Evolutionary conservation across 208 protist genomes (phyloP).

Genomic region (Trypanosomatidae sp.): DNA sequence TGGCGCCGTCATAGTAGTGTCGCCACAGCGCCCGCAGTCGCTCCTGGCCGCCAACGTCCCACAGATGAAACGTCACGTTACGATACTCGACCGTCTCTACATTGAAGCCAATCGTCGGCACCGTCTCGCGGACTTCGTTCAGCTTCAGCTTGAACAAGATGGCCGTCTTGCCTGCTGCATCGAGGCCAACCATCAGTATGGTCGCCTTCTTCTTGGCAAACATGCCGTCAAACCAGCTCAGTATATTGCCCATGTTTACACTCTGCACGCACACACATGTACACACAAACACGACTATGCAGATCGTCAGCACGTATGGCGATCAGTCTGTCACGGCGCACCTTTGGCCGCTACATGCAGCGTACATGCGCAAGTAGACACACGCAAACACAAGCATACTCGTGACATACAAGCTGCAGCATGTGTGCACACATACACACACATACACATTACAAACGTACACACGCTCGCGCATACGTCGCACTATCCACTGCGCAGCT

Average conservation of each 20-base stretch:
- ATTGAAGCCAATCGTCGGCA: conserved; percentile 97
- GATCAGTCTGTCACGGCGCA: too few relatives aligned
- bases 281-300: too few relatives aligned
- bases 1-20: conserved; percentile 95
- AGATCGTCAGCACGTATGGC: too few relatives aligned
- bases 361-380: too few relatives aligned
- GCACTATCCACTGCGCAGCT: too few relatives aligned
- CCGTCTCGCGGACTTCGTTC: conserved; percentile 92
- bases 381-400: too few relatives aligned
- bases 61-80: conserved; percentile 96
- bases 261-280: too few relatives aligned
- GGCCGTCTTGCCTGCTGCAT: conserved; percentile 96
- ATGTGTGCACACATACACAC: too few relatives aligned
- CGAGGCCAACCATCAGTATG: conserved; percentile 93
- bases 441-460: too few relatives aligned
- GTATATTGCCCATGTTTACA: conserved; percentile 1
- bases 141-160: conserved; percentile 97
- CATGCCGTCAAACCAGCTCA: neutral
- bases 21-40: conserved; percentile 92
- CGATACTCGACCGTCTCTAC: conserved; percentile 97
- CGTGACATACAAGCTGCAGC: too few relatives aligned
- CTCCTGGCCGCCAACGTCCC: conserved; percentile 96
- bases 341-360: too few relatives aligned
- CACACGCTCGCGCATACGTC: too few relatives aligned
- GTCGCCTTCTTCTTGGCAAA: conserved; percentile 65